Conservation (phyloP, 805 yeast genomes). For the Lipomyces oligophaga region DNA sequence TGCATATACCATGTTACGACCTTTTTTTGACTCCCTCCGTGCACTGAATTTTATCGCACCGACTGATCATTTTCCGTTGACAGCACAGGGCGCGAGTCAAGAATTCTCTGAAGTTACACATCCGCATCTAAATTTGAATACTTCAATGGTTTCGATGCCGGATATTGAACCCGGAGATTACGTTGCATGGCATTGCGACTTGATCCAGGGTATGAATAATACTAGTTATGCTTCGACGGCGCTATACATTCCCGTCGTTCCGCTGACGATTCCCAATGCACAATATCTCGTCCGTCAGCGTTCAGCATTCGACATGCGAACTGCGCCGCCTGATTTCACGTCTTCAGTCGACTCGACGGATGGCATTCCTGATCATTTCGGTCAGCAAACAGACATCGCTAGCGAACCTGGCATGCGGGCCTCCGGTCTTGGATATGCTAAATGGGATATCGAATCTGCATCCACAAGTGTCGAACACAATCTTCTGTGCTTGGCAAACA, state of each 20-base stretch:
- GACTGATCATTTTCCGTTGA: slow-evolving; percentile 6
- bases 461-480: background rate
- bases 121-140: slow-evolving; percentile 40
- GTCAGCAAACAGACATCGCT: background rate
- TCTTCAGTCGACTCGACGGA: slow-evolving; percentile 22
- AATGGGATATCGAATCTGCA: slow-evolving; percentile 4
- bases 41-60: slow-evolving; percentile 6
- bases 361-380: background rate
- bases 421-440: slow-evolving; percentile 5
- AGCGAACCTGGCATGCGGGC: slow-evolving; percentile 9
- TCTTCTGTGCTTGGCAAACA: slow-evolving; percentile 2
- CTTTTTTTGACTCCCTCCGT: slow-evolving; percentile 33
- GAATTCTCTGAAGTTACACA: slow-evolving; percentile 35
- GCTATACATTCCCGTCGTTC: slow-evolving; percentile 41
- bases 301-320: slow-evolving; percentile 19
- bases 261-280: slow-evolving; percentile 33
- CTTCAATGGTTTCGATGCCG: slow-evolving; percentile 41
- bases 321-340: slow-evolving; percentile 35
- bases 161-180: slow-evolving; percentile 44
- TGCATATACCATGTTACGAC: slow-evolving; percentile 43
- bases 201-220: slow-evolving; percentile 43
- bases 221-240: slow-evolving; percentile 39
- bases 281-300: slow-evolving; percentile 27
- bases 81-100: slow-evolving; percentile 37
- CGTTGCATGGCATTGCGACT: slow-evolving; percentile 46